Percentiles rank a stretch among this genome's conserved stretches.
These are phyloP conservation scores for Aspergillus quadrilineatus DNA, from an alignment of 2,329 filamentous ascomycete genomes.

Conservation along the genomic window DNA sequence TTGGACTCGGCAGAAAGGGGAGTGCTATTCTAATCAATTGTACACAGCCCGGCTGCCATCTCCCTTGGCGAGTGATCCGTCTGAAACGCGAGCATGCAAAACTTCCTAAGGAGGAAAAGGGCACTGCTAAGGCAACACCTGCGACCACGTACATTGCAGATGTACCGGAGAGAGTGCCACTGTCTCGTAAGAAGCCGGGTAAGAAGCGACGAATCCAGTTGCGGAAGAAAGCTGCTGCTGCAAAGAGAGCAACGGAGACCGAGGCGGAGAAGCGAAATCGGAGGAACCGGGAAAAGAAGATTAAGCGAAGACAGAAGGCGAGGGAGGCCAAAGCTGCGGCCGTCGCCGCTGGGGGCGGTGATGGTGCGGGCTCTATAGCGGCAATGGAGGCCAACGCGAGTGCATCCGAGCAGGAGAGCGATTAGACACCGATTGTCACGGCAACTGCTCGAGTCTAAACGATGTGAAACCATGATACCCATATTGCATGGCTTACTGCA, in stretches of 20 bases:
- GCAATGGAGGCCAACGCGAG: constrained; percentile 19
- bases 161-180: constrained; percentile 26
- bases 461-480: constrained; percentile 14
- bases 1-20: neutral
- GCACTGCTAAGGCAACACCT: neutral
- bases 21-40: neutral
- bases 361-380: constrained; percentile 14
- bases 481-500: neutral
- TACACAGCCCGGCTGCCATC: constrained; percentile 40
- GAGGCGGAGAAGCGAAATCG: constrained; percentile 42
- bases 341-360: constrained; percentile 21
- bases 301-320: constrained; percentile 40
- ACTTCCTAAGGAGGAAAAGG: constrained; percentile 22
- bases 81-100: constrained; percentile 37
- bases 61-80: constrained; percentile 43
- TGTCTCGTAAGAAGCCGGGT: constrained; percentile 42
- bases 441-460: neutral
- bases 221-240: constrained; percentile 34
- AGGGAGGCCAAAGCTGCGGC: constrained; percentile 37
- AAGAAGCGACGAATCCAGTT: constrained; percentile 45
- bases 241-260: constrained; percentile 31
- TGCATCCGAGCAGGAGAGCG: constrained; percentile 16
- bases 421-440: neutral
- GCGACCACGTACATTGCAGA: constrained; percentile 25
- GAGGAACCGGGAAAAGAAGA: constrained; percentile 41